Conservation (phyloP, 1,284 basidiomycete genomes). For the Cystobasidiaceae sp. region DNA sequence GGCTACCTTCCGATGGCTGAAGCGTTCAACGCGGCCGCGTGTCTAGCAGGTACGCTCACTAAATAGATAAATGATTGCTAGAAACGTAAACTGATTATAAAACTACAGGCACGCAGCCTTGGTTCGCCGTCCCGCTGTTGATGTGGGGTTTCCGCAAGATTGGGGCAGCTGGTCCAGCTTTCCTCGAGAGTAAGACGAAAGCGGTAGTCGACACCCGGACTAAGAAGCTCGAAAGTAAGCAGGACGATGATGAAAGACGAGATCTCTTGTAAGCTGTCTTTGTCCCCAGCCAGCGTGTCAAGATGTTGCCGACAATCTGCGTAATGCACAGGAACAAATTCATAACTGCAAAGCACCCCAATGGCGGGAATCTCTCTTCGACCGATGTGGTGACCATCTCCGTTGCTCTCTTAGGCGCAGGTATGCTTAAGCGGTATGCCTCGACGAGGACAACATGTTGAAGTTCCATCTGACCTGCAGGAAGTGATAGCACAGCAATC, state of each 20-base stretch:
- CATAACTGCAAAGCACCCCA: conserved; percentile 4
- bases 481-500: background rate
- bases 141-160: background rate
- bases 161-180: background rate
- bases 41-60: background rate
- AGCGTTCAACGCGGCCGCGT: conserved; percentile 1
- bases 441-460: too few relatives aligned
- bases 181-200: background rate
- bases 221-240: background rate
- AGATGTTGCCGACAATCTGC: too few relatives aligned
- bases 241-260: background rate
- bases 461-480: background rate
- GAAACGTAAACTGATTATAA: too few relatives aligned
- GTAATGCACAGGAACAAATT: background rate
- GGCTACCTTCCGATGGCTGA: conserved; percentile 1
- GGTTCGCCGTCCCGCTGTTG: background rate
- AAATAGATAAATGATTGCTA: too few relatives aligned
- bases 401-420: background rate
- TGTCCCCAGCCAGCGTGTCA: background rate
- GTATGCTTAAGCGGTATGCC: too few relatives aligned
- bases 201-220: background rate
- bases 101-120: conserved; percentile 2
- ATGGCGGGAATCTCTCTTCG: background rate
- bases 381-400: background rate
- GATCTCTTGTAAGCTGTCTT: background rate